Evolutionary conservation across 805 yeast genomes (phyloP).

Genomic region (Candida maltosa): DNA sequence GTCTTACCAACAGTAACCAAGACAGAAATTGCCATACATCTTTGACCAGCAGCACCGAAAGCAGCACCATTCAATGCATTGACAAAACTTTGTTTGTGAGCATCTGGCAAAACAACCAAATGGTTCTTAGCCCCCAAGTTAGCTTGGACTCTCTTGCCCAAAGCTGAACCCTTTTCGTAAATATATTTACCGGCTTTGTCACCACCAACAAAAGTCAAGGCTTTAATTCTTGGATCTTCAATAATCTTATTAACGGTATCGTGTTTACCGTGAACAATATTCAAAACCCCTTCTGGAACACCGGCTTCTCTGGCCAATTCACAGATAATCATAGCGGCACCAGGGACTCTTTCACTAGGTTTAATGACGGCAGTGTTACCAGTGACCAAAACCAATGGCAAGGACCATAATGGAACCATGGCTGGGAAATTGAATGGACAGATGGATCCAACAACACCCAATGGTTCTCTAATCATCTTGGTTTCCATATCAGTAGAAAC

Average conservation of each 20-base stretch:
- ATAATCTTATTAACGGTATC: constrained; percentile 67
- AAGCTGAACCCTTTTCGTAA: constrained; percentile 58
- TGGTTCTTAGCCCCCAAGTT: constrained; percentile 81
- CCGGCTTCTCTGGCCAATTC: constrained; percentile 73
- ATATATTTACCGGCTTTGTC: constrained; percentile 77
- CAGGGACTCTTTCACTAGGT: constrained; percentile 75
- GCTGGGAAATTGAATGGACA: constrained; percentile 85
- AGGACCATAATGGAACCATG: constrained; percentile 72
- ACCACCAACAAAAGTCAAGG: constrained; percentile 77
- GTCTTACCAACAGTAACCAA: constrained; percentile 70
- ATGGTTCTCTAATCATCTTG: constrained; percentile 68
- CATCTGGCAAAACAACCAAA: constrained; percentile 69
- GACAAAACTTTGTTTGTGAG: constrained; percentile 59
- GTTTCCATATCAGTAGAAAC: constrained; percentile 77
- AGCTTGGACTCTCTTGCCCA: constrained; percentile 75
- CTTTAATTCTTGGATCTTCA: constrained; percentile 72
- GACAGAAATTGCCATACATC: constrained; percentile 77
- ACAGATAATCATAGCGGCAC: constrained; percentile 71
- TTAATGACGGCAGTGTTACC: constrained; percentile 69
- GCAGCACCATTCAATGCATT: constrained; percentile 72
- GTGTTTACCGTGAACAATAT: constrained; percentile 71
- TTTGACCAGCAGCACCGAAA: constrained; percentile 82
- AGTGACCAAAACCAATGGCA: constrained; percentile 61
- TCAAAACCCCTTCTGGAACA: constrained; percentile 69
- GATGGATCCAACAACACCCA: constrained; percentile 75